A percentile compares a stretch with the other conserved stretches of the same genome.
These are phyloP conservation scores for Lactarius trivialis DNA, from an alignment of 768 basidiomycete species.

Conservation along the genomic window DNA sequence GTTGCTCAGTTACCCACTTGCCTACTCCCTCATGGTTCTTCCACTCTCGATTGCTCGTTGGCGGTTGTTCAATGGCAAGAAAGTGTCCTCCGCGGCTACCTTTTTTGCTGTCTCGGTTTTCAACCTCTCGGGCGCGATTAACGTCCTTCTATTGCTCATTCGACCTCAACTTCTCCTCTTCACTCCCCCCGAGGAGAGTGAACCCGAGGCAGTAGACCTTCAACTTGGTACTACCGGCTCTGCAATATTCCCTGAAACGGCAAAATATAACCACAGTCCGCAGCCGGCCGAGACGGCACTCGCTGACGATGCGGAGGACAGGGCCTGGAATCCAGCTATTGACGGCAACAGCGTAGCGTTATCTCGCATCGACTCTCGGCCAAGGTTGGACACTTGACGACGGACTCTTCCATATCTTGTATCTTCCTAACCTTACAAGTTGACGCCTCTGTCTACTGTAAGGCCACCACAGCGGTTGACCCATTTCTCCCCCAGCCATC, in stretches of 20 bases:
- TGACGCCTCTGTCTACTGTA: background rate
- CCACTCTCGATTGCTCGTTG: constrained; percentile 38
- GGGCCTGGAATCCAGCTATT: background rate
- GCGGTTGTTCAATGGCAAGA: constrained; percentile 25
- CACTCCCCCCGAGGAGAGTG: background rate
- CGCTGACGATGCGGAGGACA: background rate
- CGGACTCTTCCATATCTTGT: background rate
- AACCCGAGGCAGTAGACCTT: background rate
- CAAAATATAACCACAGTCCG: background rate
- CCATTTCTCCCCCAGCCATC: background rate
- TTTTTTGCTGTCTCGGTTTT: constrained; percentile 31
- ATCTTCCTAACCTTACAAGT: background rate
- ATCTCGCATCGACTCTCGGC: background rate
- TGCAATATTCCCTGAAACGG: background rate
- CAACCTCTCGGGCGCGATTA: constrained; percentile 35
- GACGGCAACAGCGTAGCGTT: background rate
- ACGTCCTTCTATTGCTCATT: constrained; percentile 36
- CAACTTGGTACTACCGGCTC: background rate
- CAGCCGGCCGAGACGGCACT: background rate
- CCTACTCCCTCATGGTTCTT: constrained; percentile 35
- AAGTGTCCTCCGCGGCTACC: constrained; percentile 29
- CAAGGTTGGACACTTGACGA: background rate
- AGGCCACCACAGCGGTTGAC: background rate
- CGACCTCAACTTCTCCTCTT: constrained; percentile 34
- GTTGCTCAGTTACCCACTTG: constrained; percentile 32